These are phyloP conservation scores for Emmonsiellopsis sp. DNA, from an alignment of 2,329 filamentous ascomycete species.

Conservation along the genomic window DNA sequence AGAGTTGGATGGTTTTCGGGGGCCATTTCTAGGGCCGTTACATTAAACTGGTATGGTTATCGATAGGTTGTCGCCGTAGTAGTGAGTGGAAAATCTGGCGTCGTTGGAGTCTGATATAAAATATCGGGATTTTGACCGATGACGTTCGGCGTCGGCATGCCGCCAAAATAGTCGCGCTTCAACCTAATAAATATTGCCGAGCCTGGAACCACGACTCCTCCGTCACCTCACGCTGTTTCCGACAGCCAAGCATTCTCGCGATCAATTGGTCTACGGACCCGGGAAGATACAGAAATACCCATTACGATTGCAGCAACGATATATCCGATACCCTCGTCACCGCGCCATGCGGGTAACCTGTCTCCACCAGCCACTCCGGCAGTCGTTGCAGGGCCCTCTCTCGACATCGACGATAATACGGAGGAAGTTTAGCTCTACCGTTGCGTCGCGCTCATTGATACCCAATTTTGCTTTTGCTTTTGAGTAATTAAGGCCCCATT, in stretches of 20 bases:
- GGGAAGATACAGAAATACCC: neutral
- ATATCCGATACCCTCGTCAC: conserved; percentile 1
- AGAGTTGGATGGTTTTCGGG: conserved; percentile 14
- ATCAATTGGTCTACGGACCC: neutral
- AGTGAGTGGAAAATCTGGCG: too few species aligned
- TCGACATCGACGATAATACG: neutral
- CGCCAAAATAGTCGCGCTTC: neutral
- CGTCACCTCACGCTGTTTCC: neutral
- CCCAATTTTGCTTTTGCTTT: conserved; percentile 38
- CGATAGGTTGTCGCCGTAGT: too few species aligned
- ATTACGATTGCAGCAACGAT: neutral
- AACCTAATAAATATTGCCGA: neutral
- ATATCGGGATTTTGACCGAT: neutral
- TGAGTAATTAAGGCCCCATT: conserved; percentile 24
- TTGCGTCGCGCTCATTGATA: neutral
- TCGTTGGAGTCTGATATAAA: neutral
- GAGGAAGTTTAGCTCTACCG: conserved; percentile 5
- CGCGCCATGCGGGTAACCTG: neutral
- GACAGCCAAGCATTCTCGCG: neutral
- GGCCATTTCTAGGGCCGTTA: neutral
- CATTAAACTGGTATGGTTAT: too few species aligned
- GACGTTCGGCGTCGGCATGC: neutral
- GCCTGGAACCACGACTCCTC: too few species aligned
- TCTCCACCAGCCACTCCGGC: neutral
- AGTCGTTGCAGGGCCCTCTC: neutral